phyloP scores from a whole-genome alignment of 345 rosid species.

The Citrus hindsii region DNA sequence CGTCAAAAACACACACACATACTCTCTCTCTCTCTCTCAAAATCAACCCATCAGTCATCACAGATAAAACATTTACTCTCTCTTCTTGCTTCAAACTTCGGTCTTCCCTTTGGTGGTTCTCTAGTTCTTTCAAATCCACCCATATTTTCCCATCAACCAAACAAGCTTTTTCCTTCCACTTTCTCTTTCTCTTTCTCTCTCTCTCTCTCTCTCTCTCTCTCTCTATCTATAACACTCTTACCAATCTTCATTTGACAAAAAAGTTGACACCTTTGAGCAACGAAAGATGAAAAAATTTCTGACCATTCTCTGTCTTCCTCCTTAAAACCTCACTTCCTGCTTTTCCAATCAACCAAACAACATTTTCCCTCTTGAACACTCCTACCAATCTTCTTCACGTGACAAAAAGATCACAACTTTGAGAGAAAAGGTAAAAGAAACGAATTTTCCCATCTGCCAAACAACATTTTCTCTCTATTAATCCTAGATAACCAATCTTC shows the following conservation, averaged over 20 bases:
- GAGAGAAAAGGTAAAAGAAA: background rate
- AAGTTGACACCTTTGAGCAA: background rate
- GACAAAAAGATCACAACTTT: background rate
- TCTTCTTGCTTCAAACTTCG: background rate
- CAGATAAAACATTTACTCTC: background rate
- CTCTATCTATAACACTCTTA: background rate
- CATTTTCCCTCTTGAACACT: background rate
- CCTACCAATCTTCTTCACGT: background rate
- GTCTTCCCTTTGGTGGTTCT: background rate
- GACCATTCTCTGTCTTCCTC: background rate
- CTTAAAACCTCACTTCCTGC: background rate
- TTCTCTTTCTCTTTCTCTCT: background rate
- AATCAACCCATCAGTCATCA: background rate
- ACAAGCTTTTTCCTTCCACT: background rate
- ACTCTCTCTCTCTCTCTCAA: background rate
- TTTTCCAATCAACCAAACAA: background rate
- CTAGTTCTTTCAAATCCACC: background rate
- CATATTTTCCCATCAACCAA: background rate
- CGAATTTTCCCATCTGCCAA: background rate
- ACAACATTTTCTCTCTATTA: background rate
- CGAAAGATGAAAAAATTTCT: background rate
- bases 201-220: background rate
- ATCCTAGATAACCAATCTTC: background rate
- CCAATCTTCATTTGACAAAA: background rate
- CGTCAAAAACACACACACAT: no score